Base-by-base conservation (phyloP, 192 early-diverging fungal species). In the Piromyces finnis region DNA sequence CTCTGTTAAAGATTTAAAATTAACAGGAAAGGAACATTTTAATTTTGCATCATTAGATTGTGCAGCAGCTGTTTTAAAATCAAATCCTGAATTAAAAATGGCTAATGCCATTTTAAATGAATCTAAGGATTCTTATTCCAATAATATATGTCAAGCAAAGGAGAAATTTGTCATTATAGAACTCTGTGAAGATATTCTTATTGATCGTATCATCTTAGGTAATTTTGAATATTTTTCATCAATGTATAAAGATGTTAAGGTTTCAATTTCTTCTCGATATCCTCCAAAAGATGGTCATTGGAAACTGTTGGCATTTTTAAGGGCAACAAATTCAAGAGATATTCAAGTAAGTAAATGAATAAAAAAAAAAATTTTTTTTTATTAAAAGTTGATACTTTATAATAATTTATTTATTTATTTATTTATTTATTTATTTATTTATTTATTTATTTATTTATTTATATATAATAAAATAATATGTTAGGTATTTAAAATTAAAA, bases 211-310 rank as follows among this genome's bases (percentile, higher is more conserved):
- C 79, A 89, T 93, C 17, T 82, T 99, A 51, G 98, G 94, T 77
- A 98, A 98, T 84, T 96, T 93, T 83, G 98, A 99, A 85, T 96
- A 97, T 83, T 99, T 99, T 82, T 95, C 94, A 0, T 94, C 93
- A 77, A 97, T 93, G 6, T 98, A 97, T 83, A 94, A 94, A 82
- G 93, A 98, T 77, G 90, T 95, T 84, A 86, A 90, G 39, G 89
- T 98, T 0, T 94, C 90, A 79, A 92, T 94, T 35, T 87, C 90
- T 77, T 89, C 93, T 39, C 81, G 88, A 26, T 68, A 68, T 68
- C 51, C 51, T 26, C 51, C 51, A 7, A 68, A 68, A 17, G 51
- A 68, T 68, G 84, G 92, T 29, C 86, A 89, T 17, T 99, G 97
- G 97, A 90, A 87, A 35, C 78, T 90, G 11, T 81, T 99, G 32